phyloP scores from a whole-genome alignment of 805 yeast species.

The Saccharomycopsis lassenensis region DNA sequence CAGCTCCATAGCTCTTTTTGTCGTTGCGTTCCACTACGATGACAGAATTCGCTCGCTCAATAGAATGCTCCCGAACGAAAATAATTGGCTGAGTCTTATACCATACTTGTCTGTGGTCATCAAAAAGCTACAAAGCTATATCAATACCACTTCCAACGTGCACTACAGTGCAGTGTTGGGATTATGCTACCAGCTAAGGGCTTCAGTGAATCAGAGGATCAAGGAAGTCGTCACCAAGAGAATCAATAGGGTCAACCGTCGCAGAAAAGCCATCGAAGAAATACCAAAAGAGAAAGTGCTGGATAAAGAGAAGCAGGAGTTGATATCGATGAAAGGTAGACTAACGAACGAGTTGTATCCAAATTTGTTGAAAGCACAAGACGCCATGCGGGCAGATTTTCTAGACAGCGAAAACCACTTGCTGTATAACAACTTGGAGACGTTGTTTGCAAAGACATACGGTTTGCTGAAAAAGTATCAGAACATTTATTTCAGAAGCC shows the following conservation, averaged over 20 bases:
- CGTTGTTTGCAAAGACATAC: slow-evolving; percentile 10
- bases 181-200: slow-evolving; percentile 14
- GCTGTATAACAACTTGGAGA: slow-evolving; percentile 7
- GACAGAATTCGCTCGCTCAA: slow-evolving; percentile 9
- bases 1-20: slow-evolving; percentile 10
- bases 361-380: slow-evolving; percentile 1
- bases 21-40: slow-evolving; percentile 16
- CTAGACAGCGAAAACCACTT: slow-evolving; percentile 13
- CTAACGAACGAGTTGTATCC: slow-evolving; percentile 11
- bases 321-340: slow-evolving; percentile 9
- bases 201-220: slow-evolving; percentile 11
- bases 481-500: not conserved
- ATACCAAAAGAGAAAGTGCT: not conserved
- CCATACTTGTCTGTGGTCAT: slow-evolving; percentile 13
- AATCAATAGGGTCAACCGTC: slow-evolving; percentile 1
- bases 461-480: slow-evolving; percentile 6
- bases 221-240: slow-evolving; percentile 3
- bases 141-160: not conserved
- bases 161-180: slow-evolving; percentile 4
- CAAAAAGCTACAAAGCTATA: not conserved
- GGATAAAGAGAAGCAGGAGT: slow-evolving; percentile 9
- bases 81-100: slow-evolving; percentile 12
- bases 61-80: slow-evolving; percentile 7
- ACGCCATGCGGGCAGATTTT: slow-evolving; percentile 9
- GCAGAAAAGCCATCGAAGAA: slow-evolving; percentile 6